phyloP scores from a whole-genome alignment of 305 asterid species.

The Coffea humblotiana region DNA sequence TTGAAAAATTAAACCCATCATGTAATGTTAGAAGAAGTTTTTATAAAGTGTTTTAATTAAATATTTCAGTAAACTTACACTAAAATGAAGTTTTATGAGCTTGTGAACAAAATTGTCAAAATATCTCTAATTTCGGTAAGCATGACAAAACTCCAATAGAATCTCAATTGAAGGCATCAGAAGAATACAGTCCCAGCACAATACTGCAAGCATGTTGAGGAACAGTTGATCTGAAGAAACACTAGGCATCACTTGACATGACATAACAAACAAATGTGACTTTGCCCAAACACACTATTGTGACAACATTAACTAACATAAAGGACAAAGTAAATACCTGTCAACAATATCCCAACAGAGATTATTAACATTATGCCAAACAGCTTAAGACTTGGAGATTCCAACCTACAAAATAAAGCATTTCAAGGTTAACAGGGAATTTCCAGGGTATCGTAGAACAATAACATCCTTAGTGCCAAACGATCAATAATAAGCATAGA shows the following conservation, averaged over 20 bases:
- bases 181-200: background rate
- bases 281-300: background rate
- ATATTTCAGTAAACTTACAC: background rate
- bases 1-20: background rate
- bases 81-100: background rate
- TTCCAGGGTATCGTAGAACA: background rate
- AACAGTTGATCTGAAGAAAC: background rate
- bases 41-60: background rate
- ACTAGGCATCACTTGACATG: background rate
- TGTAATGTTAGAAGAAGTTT: background rate
- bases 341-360: constrained; percentile 81
- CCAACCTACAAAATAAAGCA: constrained; percentile 59
- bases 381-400: constrained; percentile 92
- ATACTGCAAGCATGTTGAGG: background rate
- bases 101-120: background rate
- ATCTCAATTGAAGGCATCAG: background rate
- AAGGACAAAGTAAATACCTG: constrained; percentile 52
- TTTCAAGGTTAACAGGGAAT: constrained; percentile 24
- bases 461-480: background rate
- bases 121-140: background rate
- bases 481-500: background rate
- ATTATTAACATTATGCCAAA: constrained; percentile 80
- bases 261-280: background rate
- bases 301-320: background rate
- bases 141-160: background rate